phyloP scores from a whole-genome alignment of 805 yeast genomes.

The Yarrowia keelungensis region DNA sequence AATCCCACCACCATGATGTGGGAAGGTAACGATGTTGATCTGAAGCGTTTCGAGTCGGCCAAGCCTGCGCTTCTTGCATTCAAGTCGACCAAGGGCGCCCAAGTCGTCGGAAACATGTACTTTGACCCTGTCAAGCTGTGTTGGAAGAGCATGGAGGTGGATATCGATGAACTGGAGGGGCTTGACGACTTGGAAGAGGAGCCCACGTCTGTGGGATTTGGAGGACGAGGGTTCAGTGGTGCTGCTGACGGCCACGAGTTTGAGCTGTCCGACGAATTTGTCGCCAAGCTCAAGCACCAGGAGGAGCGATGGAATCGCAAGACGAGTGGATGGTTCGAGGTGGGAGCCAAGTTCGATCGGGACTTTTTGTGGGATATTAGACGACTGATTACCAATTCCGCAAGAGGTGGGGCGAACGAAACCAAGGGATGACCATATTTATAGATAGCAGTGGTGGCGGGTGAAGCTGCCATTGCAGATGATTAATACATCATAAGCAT shows the following conservation, averaged over 20 bases:
- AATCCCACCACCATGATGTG: slow-evolving; percentile 61
- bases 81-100: slow-evolving; percentile 47
- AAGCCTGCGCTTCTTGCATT: slow-evolving; percentile 51
- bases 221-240: slow-evolving; percentile 32
- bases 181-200: slow-evolving; percentile 55
- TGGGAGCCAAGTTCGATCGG: slow-evolving; percentile 43
- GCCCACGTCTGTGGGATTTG: slow-evolving; percentile 3
- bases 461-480: not conserved
- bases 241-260: slow-evolving; percentile 48
- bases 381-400: slow-evolving; percentile 45
- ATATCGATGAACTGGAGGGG: slow-evolving; percentile 55
- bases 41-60: slow-evolving; percentile 57
- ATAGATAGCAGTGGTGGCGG: slow-evolving; percentile 2
- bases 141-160: slow-evolving; percentile 60
- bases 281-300: slow-evolving; percentile 47
- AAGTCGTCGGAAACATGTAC: slow-evolving; percentile 61
- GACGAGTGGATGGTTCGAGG: slow-evolving; percentile 49
- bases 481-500: not conserved
- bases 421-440: slow-evolving; percentile 24
- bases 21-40: slow-evolving; percentile 71
- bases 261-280: slow-evolving; percentile 45
- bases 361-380: slow-evolving; percentile 50
- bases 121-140: slow-evolving; percentile 63
- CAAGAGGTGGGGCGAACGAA: slow-evolving; percentile 2
- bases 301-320: slow-evolving; percentile 51